Percentiles rank a stretch among this genome's conserved stretches.
phyloP scores from a whole-genome alignment of 768 basidiomycete genomes.

The Lenzites betulinus region DNA sequence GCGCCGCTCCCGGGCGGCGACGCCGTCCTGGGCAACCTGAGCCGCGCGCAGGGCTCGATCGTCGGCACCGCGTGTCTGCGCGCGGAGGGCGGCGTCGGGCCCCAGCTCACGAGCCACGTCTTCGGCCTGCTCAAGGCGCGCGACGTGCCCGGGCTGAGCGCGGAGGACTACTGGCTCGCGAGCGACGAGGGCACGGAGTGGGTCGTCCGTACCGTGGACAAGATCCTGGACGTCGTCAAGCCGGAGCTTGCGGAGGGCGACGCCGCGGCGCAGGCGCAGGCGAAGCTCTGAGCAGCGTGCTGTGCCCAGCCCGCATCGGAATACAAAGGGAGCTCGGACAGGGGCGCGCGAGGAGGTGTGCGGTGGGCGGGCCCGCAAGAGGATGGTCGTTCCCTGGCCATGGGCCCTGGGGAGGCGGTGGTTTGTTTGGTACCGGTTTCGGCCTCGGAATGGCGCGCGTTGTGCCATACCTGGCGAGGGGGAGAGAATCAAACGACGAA shows the following conservation, averaged over 20 bases:
- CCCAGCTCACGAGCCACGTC: slow-evolving; percentile 86
- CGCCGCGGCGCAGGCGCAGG: slow-evolving; percentile 35
- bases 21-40: slow-evolving; percentile 76
- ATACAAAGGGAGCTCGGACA: not conserved
- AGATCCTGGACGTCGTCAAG: slow-evolving; percentile 73
- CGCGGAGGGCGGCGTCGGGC: slow-evolving; percentile 81
- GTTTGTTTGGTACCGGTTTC: not conserved
- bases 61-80: slow-evolving; percentile 85
- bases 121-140: slow-evolving; percentile 90
- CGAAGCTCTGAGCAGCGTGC: slow-evolving; percentile 54
- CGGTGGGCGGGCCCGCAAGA: not conserved
- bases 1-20: slow-evolving; percentile 67
- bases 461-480: slow-evolving; percentile 2
- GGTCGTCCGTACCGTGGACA: slow-evolving; percentile 83
- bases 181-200: slow-evolving; percentile 88
- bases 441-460: slow-evolving; percentile 11
- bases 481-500: slow-evolving; percentile 3
- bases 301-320: not conserved
- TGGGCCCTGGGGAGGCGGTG: slow-evolving; percentile 2
- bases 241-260: slow-evolving; percentile 38
- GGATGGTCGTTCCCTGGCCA: not conserved
- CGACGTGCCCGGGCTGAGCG: slow-evolving; percentile 53
- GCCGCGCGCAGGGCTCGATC: slow-evolving; percentile 80
- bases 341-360: no score
- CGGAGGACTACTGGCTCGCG: slow-evolving; percentile 79